Percentiles rank a stretch among this genome's conserved stretches.
Conservation (phyloP, 345 rosid species). For the Barbarea vulgaris region DNA sequence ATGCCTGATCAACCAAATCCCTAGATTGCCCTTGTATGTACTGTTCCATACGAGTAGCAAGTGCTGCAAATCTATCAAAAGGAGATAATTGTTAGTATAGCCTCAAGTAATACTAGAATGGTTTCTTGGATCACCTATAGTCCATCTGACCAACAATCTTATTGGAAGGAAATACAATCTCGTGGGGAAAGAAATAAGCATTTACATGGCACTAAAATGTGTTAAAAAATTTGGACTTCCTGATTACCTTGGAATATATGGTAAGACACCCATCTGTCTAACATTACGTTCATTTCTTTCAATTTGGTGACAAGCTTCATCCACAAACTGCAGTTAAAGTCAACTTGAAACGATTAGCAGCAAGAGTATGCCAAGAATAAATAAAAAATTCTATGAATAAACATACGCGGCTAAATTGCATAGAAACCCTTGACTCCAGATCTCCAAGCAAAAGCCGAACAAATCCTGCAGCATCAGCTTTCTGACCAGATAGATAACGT, state of each 20-base stretch:
- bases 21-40: conserved; percentile 97
- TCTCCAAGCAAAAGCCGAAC: conserved; percentile 97
- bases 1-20: conserved; percentile 98
- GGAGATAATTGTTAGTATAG: conserved; percentile 16
- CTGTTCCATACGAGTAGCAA: conserved; percentile 99
- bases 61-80: conserved; percentile 81
- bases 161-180: not conserved
- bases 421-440: conserved; percentile 86
- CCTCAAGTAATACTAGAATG: not conserved
- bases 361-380: conserved; percentile 13
- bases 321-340: conserved; percentile 72
- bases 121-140: conserved; percentile 7
- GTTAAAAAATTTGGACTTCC: not conserved
- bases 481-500: conserved; percentile 95
- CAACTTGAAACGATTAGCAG: conserved; percentile 30
- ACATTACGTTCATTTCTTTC: conserved; percentile 93
- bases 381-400: conserved; percentile 17
- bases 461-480: conserved; percentile 99
- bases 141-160: conserved; percentile 14
- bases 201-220: not conserved
- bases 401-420: conserved; percentile 90
- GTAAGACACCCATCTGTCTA: conserved; percentile 85
- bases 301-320: conserved; percentile 97
- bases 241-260: conserved; percentile 87
- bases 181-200: not conserved